Evolutionary conservation across 768 basidiomycete genomes (phyloP).

Genomic region (Trametes maxima): DNA sequence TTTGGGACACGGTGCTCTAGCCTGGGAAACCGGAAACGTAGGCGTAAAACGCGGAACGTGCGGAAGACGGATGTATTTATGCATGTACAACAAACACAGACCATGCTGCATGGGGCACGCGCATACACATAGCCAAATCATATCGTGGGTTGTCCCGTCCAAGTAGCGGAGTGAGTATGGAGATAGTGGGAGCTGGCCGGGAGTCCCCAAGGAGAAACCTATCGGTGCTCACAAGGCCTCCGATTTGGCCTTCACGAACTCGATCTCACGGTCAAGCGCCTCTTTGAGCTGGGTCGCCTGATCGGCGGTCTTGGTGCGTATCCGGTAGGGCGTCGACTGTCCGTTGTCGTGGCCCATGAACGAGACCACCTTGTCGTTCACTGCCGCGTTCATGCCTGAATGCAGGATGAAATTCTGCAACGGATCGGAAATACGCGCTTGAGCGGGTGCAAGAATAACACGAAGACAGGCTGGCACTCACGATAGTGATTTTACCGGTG

Average conservation of each 20-base stretch:
- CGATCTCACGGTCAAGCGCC: constrained; percentile 64
- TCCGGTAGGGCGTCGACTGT: constrained; percentile 57
- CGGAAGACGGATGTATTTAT: constrained; percentile 22
- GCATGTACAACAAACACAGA: constrained; percentile 19
- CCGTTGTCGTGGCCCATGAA: constrained; percentile 74
- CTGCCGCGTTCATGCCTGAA: constrained; percentile 53
- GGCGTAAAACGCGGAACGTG: constrained; percentile 3
- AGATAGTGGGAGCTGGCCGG: neutral
- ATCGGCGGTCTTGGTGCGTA: constrained; percentile 62
- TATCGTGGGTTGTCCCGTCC: neutral
- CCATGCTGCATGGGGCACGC: neutral
- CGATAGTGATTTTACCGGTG: constrained; percentile 75
- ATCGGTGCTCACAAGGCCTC: neutral
- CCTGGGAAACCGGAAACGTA: neutral
- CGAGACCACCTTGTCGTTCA: constrained; percentile 54
- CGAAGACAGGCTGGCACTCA: constrained; percentile 40
- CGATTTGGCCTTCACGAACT: constrained; percentile 37
- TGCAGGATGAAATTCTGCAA: constrained; percentile 77
- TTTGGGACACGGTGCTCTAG: too few relatives aligned
- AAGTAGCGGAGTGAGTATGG: neutral
- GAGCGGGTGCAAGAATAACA: neutral
- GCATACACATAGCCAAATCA: constrained; percentile 10
- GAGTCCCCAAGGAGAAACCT: neutral
- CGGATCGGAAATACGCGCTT: neutral
- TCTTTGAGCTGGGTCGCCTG: constrained; percentile 59